Evolutionary conservation across 2,329 filamentous ascomycete genomes (phyloP).

Genomic region (Neonectria sp.): DNA sequence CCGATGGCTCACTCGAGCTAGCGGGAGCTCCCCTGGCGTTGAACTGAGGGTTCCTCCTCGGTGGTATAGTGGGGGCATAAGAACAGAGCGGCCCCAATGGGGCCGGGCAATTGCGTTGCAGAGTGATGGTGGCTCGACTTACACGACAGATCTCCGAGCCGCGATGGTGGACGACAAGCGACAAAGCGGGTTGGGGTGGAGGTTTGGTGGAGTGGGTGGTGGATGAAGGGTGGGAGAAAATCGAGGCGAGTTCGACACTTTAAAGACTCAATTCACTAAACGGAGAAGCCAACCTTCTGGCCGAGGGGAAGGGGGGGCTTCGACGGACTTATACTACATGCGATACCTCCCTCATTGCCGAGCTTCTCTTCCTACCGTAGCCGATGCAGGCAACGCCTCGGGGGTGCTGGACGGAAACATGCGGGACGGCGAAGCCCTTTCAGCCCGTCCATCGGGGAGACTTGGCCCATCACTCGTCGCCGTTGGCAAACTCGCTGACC

Average conservation of each 20-base stretch:
- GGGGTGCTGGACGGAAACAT: conserved; percentile 50
- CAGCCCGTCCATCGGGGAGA: conserved; percentile 39
- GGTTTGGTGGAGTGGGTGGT: conserved; percentile 20
- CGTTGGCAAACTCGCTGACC: conserved; percentile 38
- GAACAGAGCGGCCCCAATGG: conserved; percentile 34
- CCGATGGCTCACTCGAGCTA: conserved; percentile 42
- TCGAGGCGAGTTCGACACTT: conserved; percentile 2
- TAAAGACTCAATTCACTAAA: conserved; percentile 18
- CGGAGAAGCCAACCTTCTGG: conserved; percentile 15
- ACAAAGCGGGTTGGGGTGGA: conserved; percentile 9
- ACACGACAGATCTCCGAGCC: conserved; percentile 38
- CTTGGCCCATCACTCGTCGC: conserved; percentile 27
- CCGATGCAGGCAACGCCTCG: conserved; percentile 42
- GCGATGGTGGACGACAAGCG: conserved; percentile 41
- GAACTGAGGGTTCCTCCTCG: conserved; percentile 39
- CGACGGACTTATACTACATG: conserved; percentile 38
- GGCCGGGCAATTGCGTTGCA: conserved; percentile 33
- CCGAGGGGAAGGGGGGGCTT: conserved; percentile 36
- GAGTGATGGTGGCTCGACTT: conserved; percentile 43
- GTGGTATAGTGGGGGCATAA: conserved; percentile 47
- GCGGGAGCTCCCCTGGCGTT: conserved; percentile 42
- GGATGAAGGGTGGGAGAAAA: conserved; percentile 29
- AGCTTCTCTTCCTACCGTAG: conserved; percentile 48
- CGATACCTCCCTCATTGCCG: conserved; percentile 47
- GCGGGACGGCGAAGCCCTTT: conserved; percentile 46